A percentile compares a stretch with the other conserved stretches of the same genome.
Evolutionary conservation across 2,329 filamentous ascomycete genomes (phyloP).

Genomic region (Alternaria sp.): DNA sequence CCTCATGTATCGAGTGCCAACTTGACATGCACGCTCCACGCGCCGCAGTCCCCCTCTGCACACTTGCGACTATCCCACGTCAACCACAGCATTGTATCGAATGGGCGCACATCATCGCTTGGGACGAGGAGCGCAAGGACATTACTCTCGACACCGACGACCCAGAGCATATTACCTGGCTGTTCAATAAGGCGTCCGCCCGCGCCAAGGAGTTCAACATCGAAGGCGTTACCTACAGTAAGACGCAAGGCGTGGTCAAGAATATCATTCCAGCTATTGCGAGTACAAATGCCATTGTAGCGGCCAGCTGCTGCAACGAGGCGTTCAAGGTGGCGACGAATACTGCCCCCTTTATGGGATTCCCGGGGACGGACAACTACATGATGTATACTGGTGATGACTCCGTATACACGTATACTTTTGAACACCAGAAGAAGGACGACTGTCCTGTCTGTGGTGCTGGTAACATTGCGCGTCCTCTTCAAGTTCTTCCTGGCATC

Average conservation of each 20-base stretch:
- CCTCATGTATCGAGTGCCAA: constrained; percentile 97
- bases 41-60: constrained; percentile 95
- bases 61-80: constrained; percentile 92
- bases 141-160: constrained; percentile 92
- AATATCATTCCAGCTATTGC: constrained; percentile 99
- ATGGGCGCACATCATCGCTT: constrained; percentile 98
- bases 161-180: constrained; percentile 96
- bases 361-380: constrained; percentile 78
- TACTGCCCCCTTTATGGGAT: constrained; percentile 79
- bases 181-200: constrained; percentile 82
- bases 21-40: constrained; percentile 98
- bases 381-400: constrained; percentile 99
- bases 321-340: constrained; percentile 91
- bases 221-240: constrained; percentile 87
- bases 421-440: constrained; percentile 90
- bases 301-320: constrained; percentile 95
- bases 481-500: constrained; percentile 73
- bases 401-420: constrained; percentile 95
- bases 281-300: constrained; percentile 96
- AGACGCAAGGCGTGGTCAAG: constrained; percentile 97
- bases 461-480: constrained; percentile 73
- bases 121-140: constrained; percentile 77
- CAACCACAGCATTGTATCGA: constrained; percentile 98
- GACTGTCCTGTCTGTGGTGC: constrained; percentile 92
- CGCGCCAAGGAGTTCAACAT: constrained; percentile 91